phyloP scores from a whole-genome alignment of 306 rosid species.

The Prunus campanulata region DNA sequence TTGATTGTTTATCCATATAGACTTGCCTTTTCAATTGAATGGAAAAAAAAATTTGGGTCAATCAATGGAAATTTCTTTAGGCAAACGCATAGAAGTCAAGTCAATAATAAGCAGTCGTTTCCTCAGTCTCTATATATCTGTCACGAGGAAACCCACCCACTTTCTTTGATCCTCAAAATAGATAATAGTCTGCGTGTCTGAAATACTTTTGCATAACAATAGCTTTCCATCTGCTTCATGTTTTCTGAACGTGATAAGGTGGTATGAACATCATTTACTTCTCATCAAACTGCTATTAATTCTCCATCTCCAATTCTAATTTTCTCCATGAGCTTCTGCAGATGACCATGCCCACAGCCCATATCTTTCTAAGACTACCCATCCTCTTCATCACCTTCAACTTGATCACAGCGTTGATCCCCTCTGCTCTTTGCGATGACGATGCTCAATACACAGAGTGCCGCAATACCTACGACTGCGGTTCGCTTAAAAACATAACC shows the following conservation, averaged over 20 bases:
- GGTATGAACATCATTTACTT: too few species aligned
- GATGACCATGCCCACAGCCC: neutral
- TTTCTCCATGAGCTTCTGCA: constrained; percentile 4
- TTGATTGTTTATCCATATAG: neutral
- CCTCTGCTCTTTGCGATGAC: neutral
- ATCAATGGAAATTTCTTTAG: neutral
- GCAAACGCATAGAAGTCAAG: neutral
- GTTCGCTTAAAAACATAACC: neutral
- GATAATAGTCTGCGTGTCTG: neutral
- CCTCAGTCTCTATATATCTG: neutral
- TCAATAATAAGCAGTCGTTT: neutral
- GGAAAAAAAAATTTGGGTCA: neutral
- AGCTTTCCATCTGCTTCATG: neutral
- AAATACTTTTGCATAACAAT: neutral
- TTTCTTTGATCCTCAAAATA: neutral
- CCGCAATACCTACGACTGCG: constrained; percentile 26
- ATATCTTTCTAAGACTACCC: neutral
- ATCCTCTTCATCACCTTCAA: neutral
- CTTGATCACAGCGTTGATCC: neutral
- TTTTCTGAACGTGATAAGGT: too few species aligned
- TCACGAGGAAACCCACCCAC: neutral
- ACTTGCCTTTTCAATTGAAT: neutral
- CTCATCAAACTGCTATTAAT: neutral
- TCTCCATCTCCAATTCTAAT: neutral
- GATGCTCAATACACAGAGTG: neutral